These are phyloP conservation scores for Cardamine resedifolia DNA, from an alignment of 345 rosid genomes.

Conservation along the genomic window DNA sequence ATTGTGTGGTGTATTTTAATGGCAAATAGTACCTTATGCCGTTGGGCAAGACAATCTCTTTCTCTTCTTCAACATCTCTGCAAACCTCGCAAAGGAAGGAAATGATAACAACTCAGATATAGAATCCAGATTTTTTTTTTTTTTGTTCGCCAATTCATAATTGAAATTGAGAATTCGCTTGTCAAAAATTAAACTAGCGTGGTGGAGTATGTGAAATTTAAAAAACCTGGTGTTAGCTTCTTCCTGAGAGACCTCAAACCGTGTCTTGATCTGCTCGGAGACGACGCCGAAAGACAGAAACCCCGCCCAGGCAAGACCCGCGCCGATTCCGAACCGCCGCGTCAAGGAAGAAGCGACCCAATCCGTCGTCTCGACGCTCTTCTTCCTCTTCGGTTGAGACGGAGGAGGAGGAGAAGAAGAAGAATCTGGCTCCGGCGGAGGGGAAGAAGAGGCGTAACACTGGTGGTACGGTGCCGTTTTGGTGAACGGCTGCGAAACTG, in stretches of 20 bases:
- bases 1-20: neutral
- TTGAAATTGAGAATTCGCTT: neutral
- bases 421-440: constrained; percentile 33
- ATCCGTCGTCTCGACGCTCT: constrained; percentile 62
- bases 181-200: too few species aligned
- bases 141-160: neutral
- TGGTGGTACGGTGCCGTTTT: constrained; percentile 18
- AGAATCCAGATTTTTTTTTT: neutral
- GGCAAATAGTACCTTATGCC: constrained; percentile 62
- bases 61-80: constrained; percentile 73
- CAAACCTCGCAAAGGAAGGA: neutral
- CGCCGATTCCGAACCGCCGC: constrained; percentile 84
- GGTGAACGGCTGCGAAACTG: constrained; percentile 19
- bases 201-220: neutral
- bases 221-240: constrained; percentile 69
- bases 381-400: constrained; percentile 44
- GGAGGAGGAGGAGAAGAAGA: constrained; percentile 38
- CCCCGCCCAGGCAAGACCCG: constrained; percentile 88
- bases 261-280: constrained; percentile 90
- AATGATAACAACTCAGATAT: neutral
- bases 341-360: constrained; percentile 90
- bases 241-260: constrained; percentile 74
- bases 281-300: constrained; percentile 78
- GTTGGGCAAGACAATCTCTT: constrained; percentile 73
- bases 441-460: constrained; percentile 40